These are phyloP conservation scores for Gnetum montanum DNA, from an alignment of 75 land plant species.

Conservation along the genomic window DNA sequence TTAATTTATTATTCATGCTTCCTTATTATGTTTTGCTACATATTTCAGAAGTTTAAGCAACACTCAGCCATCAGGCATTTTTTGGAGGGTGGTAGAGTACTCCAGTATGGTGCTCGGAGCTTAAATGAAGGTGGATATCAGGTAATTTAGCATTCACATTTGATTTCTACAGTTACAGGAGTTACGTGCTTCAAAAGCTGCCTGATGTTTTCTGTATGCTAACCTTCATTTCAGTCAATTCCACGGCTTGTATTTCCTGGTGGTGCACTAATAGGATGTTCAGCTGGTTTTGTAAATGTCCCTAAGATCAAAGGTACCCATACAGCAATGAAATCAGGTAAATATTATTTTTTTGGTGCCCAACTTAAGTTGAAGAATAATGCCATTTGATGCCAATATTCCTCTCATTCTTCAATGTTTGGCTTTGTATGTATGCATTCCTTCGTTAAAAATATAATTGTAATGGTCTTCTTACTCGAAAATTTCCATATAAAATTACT, in stretches of 20 bases:
- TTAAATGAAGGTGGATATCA: constrained; percentile 97
- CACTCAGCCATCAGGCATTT: constrained; percentile 79
- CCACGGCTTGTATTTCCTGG: constrained; percentile 93
- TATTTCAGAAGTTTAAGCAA: constrained; percentile 69
- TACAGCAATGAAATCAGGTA: constrained; percentile 99
- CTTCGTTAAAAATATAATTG: too few relatives aligned
- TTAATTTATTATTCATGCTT: too few relatives aligned
- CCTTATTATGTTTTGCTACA: background rate
- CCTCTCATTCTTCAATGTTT: too few relatives aligned
- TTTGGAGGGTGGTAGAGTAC: constrained; percentile 85
- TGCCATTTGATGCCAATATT: too few relatives aligned
- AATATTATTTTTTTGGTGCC: too few relatives aligned
- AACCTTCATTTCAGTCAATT: constrained; percentile 64
- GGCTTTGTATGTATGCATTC: too few relatives aligned
- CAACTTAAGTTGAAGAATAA: background rate
- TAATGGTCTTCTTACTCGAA: too few relatives aligned
- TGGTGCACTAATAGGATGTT: constrained; percentile 93
- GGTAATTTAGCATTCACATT: constrained; percentile 40
- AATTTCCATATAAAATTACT: too few relatives aligned
- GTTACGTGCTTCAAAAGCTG: background rate
- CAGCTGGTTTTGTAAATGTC: constrained; percentile 94
- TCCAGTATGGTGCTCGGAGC: constrained; percentile 96
- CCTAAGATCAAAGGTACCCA: constrained; percentile 97
- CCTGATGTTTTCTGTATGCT: background rate
- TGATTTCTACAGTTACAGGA: background rate